Evolutionary conservation across 2,329 filamentous ascomycete genomes (phyloP).

Genomic region (Xylariomycetidae sp.): DNA sequence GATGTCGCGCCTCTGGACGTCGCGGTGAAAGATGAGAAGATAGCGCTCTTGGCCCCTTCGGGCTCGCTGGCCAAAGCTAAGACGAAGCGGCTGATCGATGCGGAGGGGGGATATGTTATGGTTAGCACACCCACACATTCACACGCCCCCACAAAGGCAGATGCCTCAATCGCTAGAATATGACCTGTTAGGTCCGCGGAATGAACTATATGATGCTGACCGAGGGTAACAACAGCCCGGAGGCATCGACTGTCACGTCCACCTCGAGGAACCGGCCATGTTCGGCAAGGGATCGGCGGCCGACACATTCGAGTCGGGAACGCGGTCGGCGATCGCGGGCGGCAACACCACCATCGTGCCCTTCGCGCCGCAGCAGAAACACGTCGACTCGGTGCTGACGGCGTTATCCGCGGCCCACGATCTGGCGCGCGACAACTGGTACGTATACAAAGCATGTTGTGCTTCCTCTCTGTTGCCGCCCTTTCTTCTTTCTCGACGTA

Average conservation of each 20-base stretch:
- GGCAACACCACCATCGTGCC: slow-evolving; percentile 55
- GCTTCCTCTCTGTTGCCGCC: no score
- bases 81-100: slow-evolving; percentile 32
- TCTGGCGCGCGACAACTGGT: slow-evolving; percentile 36
- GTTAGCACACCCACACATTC: slow-evolving; percentile 11
- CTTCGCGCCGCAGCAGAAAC: slow-evolving; percentile 51
- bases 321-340: slow-evolving; percentile 51
- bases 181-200: no score
- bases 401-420: slow-evolving; percentile 43
- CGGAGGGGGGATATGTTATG: slow-evolving; percentile 38
- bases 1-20: slow-evolving; percentile 38
- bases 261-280: slow-evolving; percentile 34
- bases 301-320: slow-evolving; percentile 38
- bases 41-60: slow-evolving; percentile 34
- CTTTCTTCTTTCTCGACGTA: no score
- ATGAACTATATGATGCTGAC: no score
- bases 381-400: slow-evolving; percentile 36
- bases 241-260: slow-evolving; percentile 36
- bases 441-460: no score
- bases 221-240: slow-evolving; percentile 31
- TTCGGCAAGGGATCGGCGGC: slow-evolving; percentile 28
- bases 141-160: no score
- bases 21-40: slow-evolving; percentile 38
- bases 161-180: no score
- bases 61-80: slow-evolving; percentile 25